Evolutionary conservation across 768 basidiomycete genomes (phyloP), one percentile per base, ranked within the genome.

Genomic region (Mycena maculata): DNA sequence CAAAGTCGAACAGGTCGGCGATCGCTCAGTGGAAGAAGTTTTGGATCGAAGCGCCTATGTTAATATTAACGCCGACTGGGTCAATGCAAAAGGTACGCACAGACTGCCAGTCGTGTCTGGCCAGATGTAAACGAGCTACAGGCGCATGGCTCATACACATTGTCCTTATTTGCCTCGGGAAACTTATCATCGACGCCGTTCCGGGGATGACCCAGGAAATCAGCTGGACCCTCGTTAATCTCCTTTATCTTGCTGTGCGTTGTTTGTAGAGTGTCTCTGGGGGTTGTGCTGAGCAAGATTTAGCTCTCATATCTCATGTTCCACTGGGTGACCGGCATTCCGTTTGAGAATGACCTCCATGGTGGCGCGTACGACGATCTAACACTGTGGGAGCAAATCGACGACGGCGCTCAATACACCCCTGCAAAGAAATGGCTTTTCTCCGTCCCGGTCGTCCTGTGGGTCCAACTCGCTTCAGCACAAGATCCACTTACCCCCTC

Each of bases 371-470:
- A 97, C 80, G 98, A 99, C 77, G 95, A 98, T 73, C 86, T 99
- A 52, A 99, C 98, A 0, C 83, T 99, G 31, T 99, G 98, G 98
- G 98, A 99, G 76, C 98, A 99, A 84, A 99, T 99, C 54, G 98
- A 99, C 78, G 92, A 94, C 54, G 98, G 98, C 41, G 98, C 96
- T 1, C 98, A 99, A 75, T 98, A 99, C 79, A 99, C 98, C 7
- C 98, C 98, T 1, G 91, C 98, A 7, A 98, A 95, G 83, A 99
- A 99, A 77, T 99, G 96, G 95, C 84, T 99, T 30, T 86, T 98
- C 65, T 89, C 88, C 58, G 90, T 96, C 10, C 98, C 98, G 0
- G 91, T 99, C 70, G 85, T 86, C 39, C 83, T 99, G 98, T 98
- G 73, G 76, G 95, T 82, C 30, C 38, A 49, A 18, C 47, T 60